Evolutionary conservation across 768 basidiomycete species (phyloP).

Genomic region (Tremella mesenterica): DNA sequence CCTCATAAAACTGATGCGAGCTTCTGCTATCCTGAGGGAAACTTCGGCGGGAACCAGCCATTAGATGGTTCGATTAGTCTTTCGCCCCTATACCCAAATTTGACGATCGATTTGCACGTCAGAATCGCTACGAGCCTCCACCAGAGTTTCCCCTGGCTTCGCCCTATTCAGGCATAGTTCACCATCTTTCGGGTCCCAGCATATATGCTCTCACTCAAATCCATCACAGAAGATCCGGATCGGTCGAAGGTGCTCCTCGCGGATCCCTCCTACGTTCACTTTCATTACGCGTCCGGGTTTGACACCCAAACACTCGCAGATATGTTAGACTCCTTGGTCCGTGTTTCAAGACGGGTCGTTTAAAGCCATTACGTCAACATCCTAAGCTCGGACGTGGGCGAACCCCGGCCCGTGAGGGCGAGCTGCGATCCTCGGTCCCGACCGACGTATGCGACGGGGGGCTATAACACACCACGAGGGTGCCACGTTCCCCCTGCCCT

Average conservation of each 20-base stretch:
- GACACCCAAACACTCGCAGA: conserved; percentile 68
- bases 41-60: conserved; percentile 88
- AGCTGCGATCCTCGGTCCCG: conserved; percentile 60
- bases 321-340: conserved; percentile 81
- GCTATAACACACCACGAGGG: conserved; percentile 62
- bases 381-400: conserved; percentile 56
- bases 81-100: conserved; percentile 94
- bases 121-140: conserved; percentile 92
- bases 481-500: conserved; percentile 58
- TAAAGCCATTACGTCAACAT: conserved; percentile 71
- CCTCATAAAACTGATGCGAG: conserved; percentile 55
- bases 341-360: conserved; percentile 75
- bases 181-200: conserved; percentile 85
- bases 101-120: conserved; percentile 93
- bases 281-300: conserved; percentile 64
- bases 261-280: conserved; percentile 57
- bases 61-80: conserved; percentile 90
- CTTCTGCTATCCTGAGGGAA: conserved; percentile 68
- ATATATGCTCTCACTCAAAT: conserved; percentile 71
- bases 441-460: conserved; percentile 51
- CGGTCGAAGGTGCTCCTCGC: conserved; percentile 65
- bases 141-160: conserved; percentile 94
- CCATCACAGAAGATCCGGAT: conserved; percentile 65
- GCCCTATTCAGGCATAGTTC: conserved; percentile 83
- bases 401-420: conserved; percentile 53